Base-by-base conservation (phyloP, 2,329 filamentous ascomycete genomes). In the Dactylellina drechsleri region DNA sequence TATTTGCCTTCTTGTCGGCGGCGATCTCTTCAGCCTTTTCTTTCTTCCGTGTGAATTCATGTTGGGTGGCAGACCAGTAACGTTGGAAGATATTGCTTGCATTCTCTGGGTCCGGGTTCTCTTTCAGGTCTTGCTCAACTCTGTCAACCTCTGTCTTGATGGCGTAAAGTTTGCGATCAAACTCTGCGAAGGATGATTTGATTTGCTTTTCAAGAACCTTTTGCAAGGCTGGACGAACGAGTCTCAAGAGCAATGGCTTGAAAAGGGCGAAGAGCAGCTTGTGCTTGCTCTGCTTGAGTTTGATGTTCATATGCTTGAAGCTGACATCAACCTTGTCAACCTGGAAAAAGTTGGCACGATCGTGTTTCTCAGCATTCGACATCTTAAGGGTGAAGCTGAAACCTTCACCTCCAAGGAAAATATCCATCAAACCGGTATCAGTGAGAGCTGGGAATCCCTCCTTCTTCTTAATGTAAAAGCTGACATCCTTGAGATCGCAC, bases 381-480 rank as follows among this genome's bases (percentile, higher is more conserved):
- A 97, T 87, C 81, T 92, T 92, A 81, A 98, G 88, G 83, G 93
- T 93, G 87, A 98, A 97, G 80, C 90, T 91, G 82, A 99, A 90
- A 41, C 95, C 95, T 50, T 91, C 87, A 36, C 93, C 95, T 26
- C 91, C 92, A 65, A 99, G 87, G 80, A 93, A 88, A 79, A 99
- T 89, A 81, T 98, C 93, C 83, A 91, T 89, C 36, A 98, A 86
- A 84, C 95, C 95, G 53, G 88, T 91, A 81, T 99, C 95, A 16
- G 88, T 93, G 81, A 98, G 85, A 13, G 89, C 87, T 2, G 93
- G 94, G 85, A 97, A 97, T 7, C 95, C 94, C 80, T 93, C 85
- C 87, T 99, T 98, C 84, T 90, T 92, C 85, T 95, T 95, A 83
- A 99, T 86, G 83, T 98, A 93, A 86, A 93, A 98, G 82, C 91